These are phyloP conservation scores for Gryganskiella cystojenkinii DNA, from an alignment of 192 early-diverging fungal species.

Conservation along the genomic window DNA sequence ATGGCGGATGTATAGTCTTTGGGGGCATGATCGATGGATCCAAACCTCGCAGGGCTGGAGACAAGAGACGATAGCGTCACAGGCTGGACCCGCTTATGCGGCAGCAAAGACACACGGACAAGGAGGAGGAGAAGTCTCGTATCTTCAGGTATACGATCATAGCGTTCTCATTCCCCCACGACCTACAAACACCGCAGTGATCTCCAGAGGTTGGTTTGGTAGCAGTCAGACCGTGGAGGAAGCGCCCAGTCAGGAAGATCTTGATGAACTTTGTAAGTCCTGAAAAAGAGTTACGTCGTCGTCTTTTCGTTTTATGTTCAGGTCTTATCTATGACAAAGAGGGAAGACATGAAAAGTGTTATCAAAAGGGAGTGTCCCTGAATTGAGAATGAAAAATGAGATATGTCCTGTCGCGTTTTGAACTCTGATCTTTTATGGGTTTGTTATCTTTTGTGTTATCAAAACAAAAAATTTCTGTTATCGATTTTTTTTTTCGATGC, in stretches of 20 bases:
- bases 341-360: too few species aligned
- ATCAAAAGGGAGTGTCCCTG: too few species aligned
- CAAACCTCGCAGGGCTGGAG: constrained; percentile 10
- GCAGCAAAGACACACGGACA: neutral
- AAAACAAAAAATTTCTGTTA: neutral
- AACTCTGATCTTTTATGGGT: too few species aligned
- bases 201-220: constrained; percentile 23
- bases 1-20: constrained; percentile 44
- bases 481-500: neutral
- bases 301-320: neutral
- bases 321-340: neutral
- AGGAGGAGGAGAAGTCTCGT: neutral
- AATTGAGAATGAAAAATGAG: too few species aligned
- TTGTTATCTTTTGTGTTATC: too few species aligned
- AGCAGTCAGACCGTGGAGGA: constrained; percentile 11
- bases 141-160: constrained; percentile 36
- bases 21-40: constrained; percentile 49
- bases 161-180: constrained; percentile 28
- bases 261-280: constrained; percentile 46
- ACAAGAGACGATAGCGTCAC: constrained; percentile 8
- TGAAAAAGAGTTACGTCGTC: too few species aligned
- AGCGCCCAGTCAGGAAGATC: constrained; percentile 26
- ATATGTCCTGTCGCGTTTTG: too few species aligned
- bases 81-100: too few species aligned
- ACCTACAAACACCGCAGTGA: constrained; percentile 6